These are phyloP conservation scores for Leccinum aurantiacum DNA, from an alignment of 768 basidiomycete genomes.

Conservation along the genomic window DNA sequence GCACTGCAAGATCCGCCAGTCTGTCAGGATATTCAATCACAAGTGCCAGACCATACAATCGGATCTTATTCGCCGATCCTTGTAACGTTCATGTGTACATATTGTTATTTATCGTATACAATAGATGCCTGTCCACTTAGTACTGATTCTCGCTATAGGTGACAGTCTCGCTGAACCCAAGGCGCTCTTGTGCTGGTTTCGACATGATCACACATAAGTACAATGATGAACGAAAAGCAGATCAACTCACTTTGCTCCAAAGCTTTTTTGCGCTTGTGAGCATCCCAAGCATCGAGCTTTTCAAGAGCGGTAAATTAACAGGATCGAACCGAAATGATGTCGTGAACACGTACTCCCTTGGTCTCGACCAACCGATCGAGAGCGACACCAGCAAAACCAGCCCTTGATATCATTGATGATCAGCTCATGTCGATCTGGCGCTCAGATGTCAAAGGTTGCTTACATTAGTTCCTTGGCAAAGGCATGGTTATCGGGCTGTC, in stretches of 20 bases:
- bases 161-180: neutral
- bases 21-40: too few species aligned
- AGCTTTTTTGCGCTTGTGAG: neutral
- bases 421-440: neutral
- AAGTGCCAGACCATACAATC: too few species aligned
- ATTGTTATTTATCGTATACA: neutral
- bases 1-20: too few species aligned
- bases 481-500: constrained; percentile 21
- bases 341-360: constrained; percentile 17
- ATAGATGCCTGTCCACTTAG: neutral
- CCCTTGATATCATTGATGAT: constrained; percentile 8
- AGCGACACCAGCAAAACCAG: constrained; percentile 8
- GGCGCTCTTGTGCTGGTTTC: neutral
- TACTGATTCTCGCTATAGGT: neutral
- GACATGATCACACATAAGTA: neutral
- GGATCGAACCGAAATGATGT: neutral
- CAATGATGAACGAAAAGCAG: neutral
- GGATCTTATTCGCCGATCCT: neutral
- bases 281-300: constrained; percentile 8
- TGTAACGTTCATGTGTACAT: neutral
- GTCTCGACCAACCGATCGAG: constrained; percentile 14
- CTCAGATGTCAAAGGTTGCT: neutral
- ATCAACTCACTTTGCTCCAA: neutral
- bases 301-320: neutral
- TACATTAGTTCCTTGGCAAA: constrained; percentile 24